Percentiles rank a stretch among this genome's conserved stretches.
Conservation (phyloP, 352 stramenopile genomes). For the Globisporangium spiculum region DNA sequence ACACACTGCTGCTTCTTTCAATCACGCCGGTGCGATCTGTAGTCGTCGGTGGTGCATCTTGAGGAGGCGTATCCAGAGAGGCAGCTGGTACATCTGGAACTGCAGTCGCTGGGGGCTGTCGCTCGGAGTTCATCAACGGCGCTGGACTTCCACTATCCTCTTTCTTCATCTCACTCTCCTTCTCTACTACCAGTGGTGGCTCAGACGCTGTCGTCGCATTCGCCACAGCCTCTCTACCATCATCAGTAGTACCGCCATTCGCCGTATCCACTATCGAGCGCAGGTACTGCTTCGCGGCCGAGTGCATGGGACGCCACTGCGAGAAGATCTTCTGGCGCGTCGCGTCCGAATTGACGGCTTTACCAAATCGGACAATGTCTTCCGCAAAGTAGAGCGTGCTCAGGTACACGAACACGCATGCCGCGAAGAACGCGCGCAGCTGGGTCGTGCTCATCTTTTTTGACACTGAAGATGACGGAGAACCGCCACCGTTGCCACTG, state of each 20-base stretch:
- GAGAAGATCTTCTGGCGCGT: conserved; percentile 19
- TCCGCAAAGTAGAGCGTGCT: conserved; percentile 17
- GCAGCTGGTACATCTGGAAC: not conserved
- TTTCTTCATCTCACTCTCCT: not conserved
- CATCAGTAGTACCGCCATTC: not conserved
- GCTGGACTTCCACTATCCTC: not conserved
- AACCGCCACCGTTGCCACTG: not conserved
- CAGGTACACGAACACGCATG: conserved; percentile 21
- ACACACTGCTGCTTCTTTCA: not conserved
- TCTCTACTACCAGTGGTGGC: not conserved
- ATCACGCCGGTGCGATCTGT: not conserved
- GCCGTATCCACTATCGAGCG: conserved; percentile 11
- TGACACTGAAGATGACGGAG: not conserved
- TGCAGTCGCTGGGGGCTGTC: not conserved
- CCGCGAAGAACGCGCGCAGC: conserved; percentile 18
- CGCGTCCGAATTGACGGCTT: conserved; percentile 15
- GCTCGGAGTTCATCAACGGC: conserved; percentile 4
- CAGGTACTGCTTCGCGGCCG: conserved; percentile 18
- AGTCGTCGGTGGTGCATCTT: not conserved
- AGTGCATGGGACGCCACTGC: conserved; percentile 19
- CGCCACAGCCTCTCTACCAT: not conserved
- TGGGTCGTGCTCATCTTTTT: conserved; percentile 21
- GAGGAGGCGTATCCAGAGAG: not conserved
- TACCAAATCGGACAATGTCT: conserved; percentile 17
- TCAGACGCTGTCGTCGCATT: not conserved